A percentile compares a stretch with the other conserved stretches of the same genome.
phyloP scores from a whole-genome alignment of 2,329 filamentous ascomycete genomes.

The Fusarium sp. region DNA sequence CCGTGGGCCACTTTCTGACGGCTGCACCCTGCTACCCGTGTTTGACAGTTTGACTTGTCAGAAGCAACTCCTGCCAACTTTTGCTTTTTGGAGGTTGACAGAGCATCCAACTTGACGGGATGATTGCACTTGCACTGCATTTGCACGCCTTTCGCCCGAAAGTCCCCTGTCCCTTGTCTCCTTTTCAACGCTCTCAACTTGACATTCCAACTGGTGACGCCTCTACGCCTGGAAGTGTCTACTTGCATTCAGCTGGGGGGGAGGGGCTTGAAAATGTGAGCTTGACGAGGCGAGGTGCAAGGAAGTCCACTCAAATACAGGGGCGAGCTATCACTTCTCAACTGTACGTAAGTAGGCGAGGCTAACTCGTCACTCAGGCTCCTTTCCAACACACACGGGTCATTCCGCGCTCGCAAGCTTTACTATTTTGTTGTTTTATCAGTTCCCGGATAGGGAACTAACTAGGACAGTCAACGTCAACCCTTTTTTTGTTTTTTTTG shows the following conservation, averaged over 20 bases:
- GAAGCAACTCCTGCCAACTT: slow-evolving; percentile 18
- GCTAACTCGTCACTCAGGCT: neutral
- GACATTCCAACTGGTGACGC: neutral
- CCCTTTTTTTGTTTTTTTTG: too few species aligned
- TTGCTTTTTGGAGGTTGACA: slow-evolving; percentile 13
- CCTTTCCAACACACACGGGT: neutral
- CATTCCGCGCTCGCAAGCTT: neutral
- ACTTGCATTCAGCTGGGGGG: neutral
- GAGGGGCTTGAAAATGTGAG: neutral
- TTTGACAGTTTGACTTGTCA: slow-evolving; percentile 37
- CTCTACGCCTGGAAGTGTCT: neutral
- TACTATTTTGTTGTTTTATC: neutral
- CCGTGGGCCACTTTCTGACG: slow-evolving; percentile 23
- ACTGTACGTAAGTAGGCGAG: neutral
- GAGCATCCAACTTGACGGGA: neutral
- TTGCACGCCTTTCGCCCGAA: neutral
- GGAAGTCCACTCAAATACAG: neutral
- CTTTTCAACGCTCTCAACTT: neutral
- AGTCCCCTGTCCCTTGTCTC: neutral
- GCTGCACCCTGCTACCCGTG: slow-evolving; percentile 6
- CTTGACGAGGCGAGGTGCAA: neutral
- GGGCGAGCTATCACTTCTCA: slow-evolving; percentile 10
- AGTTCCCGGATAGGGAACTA: slow-evolving; percentile 16
- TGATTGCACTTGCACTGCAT: neutral
- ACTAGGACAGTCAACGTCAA: slow-evolving; percentile 2